Base-by-base conservation (phyloP, 768 basidiomycete species). In the Pisolithus sp. region DNA sequence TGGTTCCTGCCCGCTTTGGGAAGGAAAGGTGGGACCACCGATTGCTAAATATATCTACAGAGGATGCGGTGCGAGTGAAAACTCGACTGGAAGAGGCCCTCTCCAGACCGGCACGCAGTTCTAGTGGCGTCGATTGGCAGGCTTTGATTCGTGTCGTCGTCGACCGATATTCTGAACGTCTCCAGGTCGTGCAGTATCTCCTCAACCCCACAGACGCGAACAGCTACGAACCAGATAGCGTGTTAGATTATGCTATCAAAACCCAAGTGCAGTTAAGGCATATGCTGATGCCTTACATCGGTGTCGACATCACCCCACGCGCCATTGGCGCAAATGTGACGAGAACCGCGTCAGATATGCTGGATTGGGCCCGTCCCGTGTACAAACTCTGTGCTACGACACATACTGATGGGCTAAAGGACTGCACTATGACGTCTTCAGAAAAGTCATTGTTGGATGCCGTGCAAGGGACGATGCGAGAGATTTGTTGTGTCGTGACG, bases 41-140 rank as follows among this genome's bases (percentile, higher is more conserved):
- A 7, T 37, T 52, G 6, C 48, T 45, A 18, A 53, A 56, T 21
- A 50, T 58, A 1, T 61, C 57, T 15, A 39, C 26, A 6, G 51
- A 52, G 38, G 59, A 62, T 43, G 7, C 52, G 7, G 50, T 46
- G 1, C 51, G 37, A 0, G 28, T 37, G 10, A 58, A 31, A 13
- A 20, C 37, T 9, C 51, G 48, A n/a, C 44, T 62, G 10, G 53
- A 42, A 17, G 36, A 42, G 7, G 34, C 7, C 12, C 20, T 63
- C 37, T 24, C 23, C 20, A 18, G 46, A 31, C 44, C 56, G 17
- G 45, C 34, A 3, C 24, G 17, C 3, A 42, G 38, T 4, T 50
- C 53, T 1, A 75, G 69, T 46, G 68, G 67, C 0, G 50, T 77
- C 3, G 75, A 79, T 55, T 78, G 78, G 77, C 58, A 58, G 24